Conservation (phyloP, 371 early-diverging fungal genomes). For the Mucor racemosus region DNA sequence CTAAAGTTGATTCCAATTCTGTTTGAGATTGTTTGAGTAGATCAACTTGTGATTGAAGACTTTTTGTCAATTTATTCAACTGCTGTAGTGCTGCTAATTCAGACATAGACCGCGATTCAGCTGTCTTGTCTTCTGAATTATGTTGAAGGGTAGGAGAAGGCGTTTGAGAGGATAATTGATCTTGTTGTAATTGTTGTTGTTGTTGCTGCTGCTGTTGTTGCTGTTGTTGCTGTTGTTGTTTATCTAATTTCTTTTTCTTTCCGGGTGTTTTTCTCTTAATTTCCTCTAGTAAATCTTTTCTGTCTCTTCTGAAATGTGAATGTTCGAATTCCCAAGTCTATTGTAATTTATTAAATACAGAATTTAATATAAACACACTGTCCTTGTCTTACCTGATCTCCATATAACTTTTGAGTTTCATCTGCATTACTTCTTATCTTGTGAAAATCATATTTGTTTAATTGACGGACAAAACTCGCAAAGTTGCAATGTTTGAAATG, state of each 20-base stretch:
- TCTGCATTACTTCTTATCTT: constrained; percentile 70
- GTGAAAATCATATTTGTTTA: constrained; percentile 97
- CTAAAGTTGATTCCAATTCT: constrained; percentile 44
- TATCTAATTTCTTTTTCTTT: constrained; percentile 36
- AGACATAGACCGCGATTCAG: not conserved
- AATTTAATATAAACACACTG: not conserved
- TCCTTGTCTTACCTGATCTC: constrained; percentile 59
- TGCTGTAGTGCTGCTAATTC: constrained; percentile 15
- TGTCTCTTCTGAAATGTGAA: constrained; percentile 68
- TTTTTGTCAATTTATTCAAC: constrained; percentile 30
- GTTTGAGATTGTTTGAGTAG: constrained; percentile 41
- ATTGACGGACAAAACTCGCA: constrained; percentile 93
- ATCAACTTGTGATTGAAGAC: constrained; percentile 54
- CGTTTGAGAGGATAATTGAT: not conserved
- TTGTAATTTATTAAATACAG: not conserved
- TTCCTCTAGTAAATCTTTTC: constrained; percentile 66
- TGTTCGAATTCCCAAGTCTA: constrained; percentile 83
- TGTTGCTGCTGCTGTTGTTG: not conserved
- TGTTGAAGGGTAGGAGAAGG: constrained; percentile 1
- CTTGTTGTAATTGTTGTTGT: constrained; percentile 5
- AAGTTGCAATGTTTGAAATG: constrained; percentile 95
- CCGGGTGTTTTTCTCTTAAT: constrained; percentile 62
- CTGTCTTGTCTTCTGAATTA: too few relatives aligned
- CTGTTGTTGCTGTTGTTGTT: constrained; percentile 4
- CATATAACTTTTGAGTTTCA: constrained; percentile 60